Percentiles rank a stretch among this genome's conserved stretches.
These are phyloP conservation scores for Blastosporella zonata DNA, from an alignment of 1,284 basidiomycete species.

Conservation along the genomic window DNA sequence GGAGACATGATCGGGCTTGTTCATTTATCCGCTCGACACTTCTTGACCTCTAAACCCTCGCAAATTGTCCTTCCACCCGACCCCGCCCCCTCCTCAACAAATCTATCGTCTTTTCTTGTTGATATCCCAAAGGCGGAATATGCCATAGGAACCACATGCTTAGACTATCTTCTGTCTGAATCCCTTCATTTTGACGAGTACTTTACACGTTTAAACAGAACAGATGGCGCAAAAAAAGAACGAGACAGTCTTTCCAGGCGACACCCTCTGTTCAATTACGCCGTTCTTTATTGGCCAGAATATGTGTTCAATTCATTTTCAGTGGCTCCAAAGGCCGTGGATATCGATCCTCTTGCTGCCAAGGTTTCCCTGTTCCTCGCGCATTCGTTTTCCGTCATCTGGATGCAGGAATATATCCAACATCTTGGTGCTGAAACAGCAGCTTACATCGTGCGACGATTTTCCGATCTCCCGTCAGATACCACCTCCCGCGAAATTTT, in stretches of 20 bases:
- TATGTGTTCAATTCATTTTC: conserved; percentile 3
- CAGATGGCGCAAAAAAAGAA: not conserved
- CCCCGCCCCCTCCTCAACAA: not conserved
- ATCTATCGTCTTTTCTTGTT: conserved; percentile 2
- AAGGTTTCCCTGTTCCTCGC: not conserved
- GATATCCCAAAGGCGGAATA: conserved; percentile 5
- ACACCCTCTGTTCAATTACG: conserved; percentile 6
- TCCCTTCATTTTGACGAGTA: conserved; percentile 1
- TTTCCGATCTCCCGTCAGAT: not conserved
- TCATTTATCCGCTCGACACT: conserved; percentile 7
- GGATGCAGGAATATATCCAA: conserved; percentile 7
- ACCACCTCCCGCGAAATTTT: not conserved
- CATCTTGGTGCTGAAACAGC: conserved; percentile 1
- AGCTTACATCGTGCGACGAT: not conserved
- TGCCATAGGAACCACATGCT: conserved; percentile 2
- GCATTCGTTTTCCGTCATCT: conserved; percentile 4
- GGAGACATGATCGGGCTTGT: conserved; percentile 7
- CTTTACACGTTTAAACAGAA: not conserved
- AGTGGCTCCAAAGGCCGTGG: not conserved
- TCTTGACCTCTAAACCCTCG: not conserved
- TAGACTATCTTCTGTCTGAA: conserved; percentile 3
- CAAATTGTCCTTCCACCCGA: conserved; percentile 1
- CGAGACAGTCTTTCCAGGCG: not conserved
- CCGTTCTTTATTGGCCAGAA: conserved; percentile 5
- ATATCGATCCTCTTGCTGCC: not conserved